Evolutionary conservation across 257 asterid genomes (phyloP).

Genomic region (Jacaranda copaia): DNA sequence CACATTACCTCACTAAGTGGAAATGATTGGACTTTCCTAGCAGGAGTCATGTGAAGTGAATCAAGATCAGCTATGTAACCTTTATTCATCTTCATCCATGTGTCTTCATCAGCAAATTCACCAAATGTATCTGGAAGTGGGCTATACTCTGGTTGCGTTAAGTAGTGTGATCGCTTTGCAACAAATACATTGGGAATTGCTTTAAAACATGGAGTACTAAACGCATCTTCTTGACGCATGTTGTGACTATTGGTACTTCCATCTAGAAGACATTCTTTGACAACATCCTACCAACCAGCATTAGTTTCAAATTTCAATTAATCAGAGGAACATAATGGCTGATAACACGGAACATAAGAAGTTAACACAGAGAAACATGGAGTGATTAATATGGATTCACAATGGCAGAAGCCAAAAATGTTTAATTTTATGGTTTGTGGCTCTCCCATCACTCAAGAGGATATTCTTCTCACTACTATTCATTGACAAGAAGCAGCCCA

Average conservation of each 20-base stretch:
- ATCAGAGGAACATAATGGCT: constrained; percentile 28
- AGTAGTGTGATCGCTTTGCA: constrained; percentile 66
- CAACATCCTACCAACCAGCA: constrained; percentile 52
- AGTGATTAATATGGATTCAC: not conserved
- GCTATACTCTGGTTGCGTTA: constrained; percentile 68
- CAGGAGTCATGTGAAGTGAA: constrained; percentile 77
- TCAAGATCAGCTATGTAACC: constrained; percentile 92
- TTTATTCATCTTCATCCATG: constrained; percentile 92
- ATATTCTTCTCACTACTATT: not conserved
- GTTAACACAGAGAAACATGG: constrained; percentile 15
- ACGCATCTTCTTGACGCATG: constrained; percentile 65
- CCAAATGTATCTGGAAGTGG: constrained; percentile 79
- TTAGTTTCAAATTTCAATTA: constrained; percentile 27
- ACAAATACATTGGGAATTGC: constrained; percentile 77
- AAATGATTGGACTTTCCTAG: constrained; percentile 74
- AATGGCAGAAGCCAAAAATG: constrained; percentile 3
- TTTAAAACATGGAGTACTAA: constrained; percentile 80
- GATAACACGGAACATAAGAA: constrained; percentile 10
- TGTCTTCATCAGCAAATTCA: constrained; percentile 88
- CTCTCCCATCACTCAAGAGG: not conserved
- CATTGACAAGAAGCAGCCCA: not conserved
- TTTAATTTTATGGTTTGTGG: not conserved
- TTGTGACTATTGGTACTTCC: constrained; percentile 53
- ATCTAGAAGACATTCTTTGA: constrained; percentile 47
- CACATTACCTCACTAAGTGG: constrained; percentile 61